Percentiles rank a stretch among this genome's conserved stretches.
Conservation (phyloP, 2,329 filamentous ascomycete genomes). For the Triangularia verruculosa region DNA sequence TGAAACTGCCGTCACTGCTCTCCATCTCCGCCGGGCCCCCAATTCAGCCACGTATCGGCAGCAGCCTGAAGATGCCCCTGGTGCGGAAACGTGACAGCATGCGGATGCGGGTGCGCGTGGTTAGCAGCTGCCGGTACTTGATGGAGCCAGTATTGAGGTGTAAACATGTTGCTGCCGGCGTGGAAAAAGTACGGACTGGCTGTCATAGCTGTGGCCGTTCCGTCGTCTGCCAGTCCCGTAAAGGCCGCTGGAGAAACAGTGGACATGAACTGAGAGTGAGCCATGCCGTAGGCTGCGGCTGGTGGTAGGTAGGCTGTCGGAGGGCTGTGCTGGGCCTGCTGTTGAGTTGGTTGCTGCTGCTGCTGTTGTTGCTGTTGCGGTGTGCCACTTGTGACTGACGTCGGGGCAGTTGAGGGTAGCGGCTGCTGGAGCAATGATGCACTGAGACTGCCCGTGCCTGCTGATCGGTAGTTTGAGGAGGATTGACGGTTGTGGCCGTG, state of each 20-base stretch:
- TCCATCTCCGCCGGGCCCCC: neutral
- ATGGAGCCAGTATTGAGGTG: constrained; percentile 3
- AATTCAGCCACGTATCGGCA: constrained; percentile 1
- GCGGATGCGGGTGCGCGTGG: neutral
- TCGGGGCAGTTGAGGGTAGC: constrained; percentile 5
- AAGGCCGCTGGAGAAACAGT: neutral
- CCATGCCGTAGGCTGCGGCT: neutral
- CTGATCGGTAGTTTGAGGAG: neutral
- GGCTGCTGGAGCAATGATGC: neutral
- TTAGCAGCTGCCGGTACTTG: neutral
- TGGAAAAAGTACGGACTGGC: neutral
- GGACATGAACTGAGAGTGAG: neutral
- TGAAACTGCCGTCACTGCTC: no score
- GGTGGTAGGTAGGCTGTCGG: neutral
- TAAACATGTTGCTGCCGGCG: constrained; percentile 4
- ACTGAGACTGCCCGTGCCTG: neutral
- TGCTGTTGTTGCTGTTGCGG: neutral
- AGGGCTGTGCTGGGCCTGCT: neutral
- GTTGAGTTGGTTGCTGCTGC: neutral
- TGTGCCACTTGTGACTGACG: neutral
- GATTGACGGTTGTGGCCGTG: neutral
- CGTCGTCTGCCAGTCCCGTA: neutral
- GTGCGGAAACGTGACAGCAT: neutral
- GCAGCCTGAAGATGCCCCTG: neutral
- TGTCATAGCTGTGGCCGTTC: neutral